Evolutionary conservation across 1,284 basidiomycete species (phyloP), one percentile per base, ranked within the genome.

Genomic region (Apiotrichum domesticum): DNA sequence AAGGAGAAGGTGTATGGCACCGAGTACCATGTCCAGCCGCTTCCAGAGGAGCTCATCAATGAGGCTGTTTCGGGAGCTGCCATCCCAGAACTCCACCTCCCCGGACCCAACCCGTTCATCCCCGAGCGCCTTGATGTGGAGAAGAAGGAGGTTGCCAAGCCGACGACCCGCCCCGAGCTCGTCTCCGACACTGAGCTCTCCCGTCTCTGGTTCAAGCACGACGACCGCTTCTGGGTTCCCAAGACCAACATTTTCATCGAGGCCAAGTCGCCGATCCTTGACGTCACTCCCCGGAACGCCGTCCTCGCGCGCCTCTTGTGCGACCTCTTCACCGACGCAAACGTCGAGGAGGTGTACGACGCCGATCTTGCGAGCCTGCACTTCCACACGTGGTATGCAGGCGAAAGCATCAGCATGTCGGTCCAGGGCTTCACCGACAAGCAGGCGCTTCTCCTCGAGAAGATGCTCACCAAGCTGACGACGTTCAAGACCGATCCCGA

Each of bases 391-490:
- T 79, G 83, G 39, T 80, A 82, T 35, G 82, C 86, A 62, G 80
- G 81, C 6, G 85, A 86, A 35, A 87, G 88, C 2, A 74, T 98
- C 42, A 83, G 81, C 48, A 74, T 97, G 35, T 80, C 81, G 8
- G 79, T 93, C 48, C 83, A 82, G 51, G 96, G 96, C 2, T 98
- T 97, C 79, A 96, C 95, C 71, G 94, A 98, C 78, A 98, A 97
- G 77, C 80, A 98, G 41, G 79, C 84, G 6, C 83, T 89, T 0
- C 82, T 98, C 37, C 82, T 87, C 7, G 79, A 86, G 66, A 82
- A 86, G 61, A 85, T 98, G 55, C 73, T 97, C 45, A 82, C 87
- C 61, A 85, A 85, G 66, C 79, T 89, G 56, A 86, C 83, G 71
- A 79, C 79, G 35, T 80, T 95, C 55, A 78, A 83, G 65, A 81